Evolutionary conservation across 257 asterid species (phyloP), one percentile per base, ranked within the genome.

Genomic region (Lantana camara): DNA sequence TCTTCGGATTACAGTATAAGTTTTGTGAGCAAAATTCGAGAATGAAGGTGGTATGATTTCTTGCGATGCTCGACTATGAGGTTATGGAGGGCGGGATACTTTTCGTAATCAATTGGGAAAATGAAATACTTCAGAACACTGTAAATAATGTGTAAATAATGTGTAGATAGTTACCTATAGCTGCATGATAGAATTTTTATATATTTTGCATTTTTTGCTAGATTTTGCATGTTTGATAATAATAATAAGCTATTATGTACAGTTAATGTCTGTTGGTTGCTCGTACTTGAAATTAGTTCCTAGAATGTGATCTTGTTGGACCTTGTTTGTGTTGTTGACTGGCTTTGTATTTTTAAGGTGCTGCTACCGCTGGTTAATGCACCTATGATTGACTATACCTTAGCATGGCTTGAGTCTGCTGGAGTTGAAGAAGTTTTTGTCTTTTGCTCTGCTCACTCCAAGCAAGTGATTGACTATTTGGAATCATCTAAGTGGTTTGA

Each of bases 321-420:
- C 10, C 16, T 38, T 19, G 24, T 48, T 58, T 21, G 13, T 22
- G 35, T 7, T 22, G 7, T 57, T 52, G 41, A 27, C 41, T 49
- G 37, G 30, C 57, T 76, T 22, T 49, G 6, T 46, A 15, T 46
- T 14, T 72, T 73, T 73, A 35, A 89, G 98, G 98, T 88, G 60
- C 69, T 94, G 54, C 63, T 90, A 34, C 97, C 99, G 16, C 70
- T 94, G 74, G 97, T 90, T 53, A 94, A 88, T 79, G 95, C 79
- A 17, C 93, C 96, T 14, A 94, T 94, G 99, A 90, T 94, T 22
- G 95, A 90, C 75, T 88, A 94, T 58, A 94, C 99, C 44, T 70
- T 94, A 52, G 87, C 96, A 20, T 94, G 99, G 99, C 96, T 94
- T 51, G 95, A 94, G 70, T 88, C 95, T 57, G 96, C 99, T 64